Evolutionary conservation across 768 basidiomycete genomes (phyloP).

Genomic region (Antrodiella citrinella): DNA sequence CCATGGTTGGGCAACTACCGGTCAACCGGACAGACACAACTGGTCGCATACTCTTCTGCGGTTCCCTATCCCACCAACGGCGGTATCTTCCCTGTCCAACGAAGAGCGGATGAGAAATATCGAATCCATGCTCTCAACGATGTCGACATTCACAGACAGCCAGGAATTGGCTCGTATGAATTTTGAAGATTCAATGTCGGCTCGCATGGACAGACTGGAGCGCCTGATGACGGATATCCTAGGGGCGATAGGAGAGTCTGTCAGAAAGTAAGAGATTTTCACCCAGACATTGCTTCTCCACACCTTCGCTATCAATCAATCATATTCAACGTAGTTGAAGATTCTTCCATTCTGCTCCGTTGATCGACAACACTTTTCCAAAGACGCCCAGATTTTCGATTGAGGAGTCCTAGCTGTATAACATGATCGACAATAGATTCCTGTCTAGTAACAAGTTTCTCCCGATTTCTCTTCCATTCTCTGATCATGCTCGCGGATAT

Average conservation of each 20-base stretch:
- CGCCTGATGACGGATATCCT: not conserved
- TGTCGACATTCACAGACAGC: not conserved
- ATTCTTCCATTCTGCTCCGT: too few species aligned
- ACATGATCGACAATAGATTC: too few species aligned
- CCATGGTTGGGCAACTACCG: not conserved
- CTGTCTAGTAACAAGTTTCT: too few species aligned
- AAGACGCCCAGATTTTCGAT: too few species aligned
- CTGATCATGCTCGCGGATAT: too few species aligned
- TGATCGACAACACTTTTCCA: too few species aligned
- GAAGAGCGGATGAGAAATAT: not conserved
- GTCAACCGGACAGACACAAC: not conserved
- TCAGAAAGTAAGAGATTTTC: too few species aligned
- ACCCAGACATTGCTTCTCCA: too few species aligned
- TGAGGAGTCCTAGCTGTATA: too few species aligned
- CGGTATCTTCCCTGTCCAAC: not conserved
- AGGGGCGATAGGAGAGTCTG: not conserved
- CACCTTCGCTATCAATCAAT: too few species aligned
- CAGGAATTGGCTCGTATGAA: not conserved
- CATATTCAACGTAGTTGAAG: too few species aligned
- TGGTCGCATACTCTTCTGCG: not conserved
- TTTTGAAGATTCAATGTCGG: not conserved
- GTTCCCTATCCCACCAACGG: not conserved
- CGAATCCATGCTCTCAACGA: not conserved
- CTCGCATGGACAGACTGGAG: not conserved
- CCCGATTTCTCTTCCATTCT: too few species aligned